Evolutionary conservation across 208 protist species (phyloP).

Genomic region (Leishmania mexicana): DNA sequence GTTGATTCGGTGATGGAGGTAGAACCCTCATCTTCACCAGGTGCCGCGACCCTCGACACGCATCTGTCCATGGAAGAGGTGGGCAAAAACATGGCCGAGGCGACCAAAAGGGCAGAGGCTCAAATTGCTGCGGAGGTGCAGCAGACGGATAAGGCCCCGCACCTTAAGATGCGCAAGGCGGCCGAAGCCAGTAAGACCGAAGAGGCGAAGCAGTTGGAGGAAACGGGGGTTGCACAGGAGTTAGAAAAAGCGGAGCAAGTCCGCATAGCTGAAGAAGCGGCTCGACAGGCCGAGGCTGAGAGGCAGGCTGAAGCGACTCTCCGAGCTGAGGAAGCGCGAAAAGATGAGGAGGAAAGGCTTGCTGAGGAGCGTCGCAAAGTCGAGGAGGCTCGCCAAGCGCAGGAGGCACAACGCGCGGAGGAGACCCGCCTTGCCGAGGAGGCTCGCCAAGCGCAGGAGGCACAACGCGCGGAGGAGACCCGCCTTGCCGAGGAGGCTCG

Average conservation of each 20-base stretch:
- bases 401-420: conserved; percentile 8
- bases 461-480: conserved; percentile 7
- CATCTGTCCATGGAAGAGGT: background rate
- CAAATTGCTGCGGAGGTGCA: background rate
- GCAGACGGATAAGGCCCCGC: background rate
- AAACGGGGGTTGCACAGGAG: background rate
- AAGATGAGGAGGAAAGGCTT: background rate
- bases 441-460: background rate
- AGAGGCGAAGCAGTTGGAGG: background rate
- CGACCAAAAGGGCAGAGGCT: background rate
- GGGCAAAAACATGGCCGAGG: background rate
- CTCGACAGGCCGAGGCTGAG: conserved; percentile 1
- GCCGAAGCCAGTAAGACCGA: background rate
- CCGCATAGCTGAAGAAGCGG: background rate
- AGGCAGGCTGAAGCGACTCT: background rate
- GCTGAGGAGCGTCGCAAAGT: background rate
- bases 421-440: conserved; percentile 1
- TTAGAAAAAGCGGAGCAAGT: background rate
- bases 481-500: background rate
- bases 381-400: background rate
- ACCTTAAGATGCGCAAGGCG: background rate
- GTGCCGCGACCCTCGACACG: background rate
- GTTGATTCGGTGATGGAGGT: background rate
- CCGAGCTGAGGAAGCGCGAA: background rate
- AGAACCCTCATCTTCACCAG: background rate